Conservation (phyloP, 2,329 filamentous ascomycete genomes). For the Aspergillus melleus region DNA sequence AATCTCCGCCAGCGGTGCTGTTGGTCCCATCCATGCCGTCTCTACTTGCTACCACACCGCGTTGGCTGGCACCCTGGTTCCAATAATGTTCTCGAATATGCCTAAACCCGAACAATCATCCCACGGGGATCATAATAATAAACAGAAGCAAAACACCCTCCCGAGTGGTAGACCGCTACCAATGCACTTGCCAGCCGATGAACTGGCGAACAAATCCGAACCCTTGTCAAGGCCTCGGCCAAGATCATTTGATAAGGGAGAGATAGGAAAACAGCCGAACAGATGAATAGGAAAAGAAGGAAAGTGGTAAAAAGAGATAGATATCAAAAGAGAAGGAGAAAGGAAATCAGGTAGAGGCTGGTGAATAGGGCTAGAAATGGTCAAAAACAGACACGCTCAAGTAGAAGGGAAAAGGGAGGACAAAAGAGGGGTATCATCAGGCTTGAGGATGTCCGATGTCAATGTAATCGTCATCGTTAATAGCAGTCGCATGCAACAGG, state of each 20-base stretch:
- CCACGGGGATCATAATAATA: slow-evolving; percentile 4
- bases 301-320: neutral
- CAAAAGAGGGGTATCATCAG: slow-evolving; percentile 31
- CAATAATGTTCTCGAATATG: slow-evolving; percentile 10
- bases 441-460: slow-evolving; percentile 36
- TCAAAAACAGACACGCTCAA: slow-evolving; percentile 16
- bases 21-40: neutral
- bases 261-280: slow-evolving; percentile 12
- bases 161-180: slow-evolving; percentile 20
- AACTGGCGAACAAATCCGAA: slow-evolving; percentile 17
- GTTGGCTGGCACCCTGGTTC: slow-evolving; percentile 2
- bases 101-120: slow-evolving; percentile 8
- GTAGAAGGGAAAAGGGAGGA: slow-evolving; percentile 15
- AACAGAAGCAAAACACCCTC: slow-evolving; percentile 2
- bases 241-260: slow-evolving; percentile 1
- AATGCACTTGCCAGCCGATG: slow-evolving; percentile 31
- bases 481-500: slow-evolving; percentile 43
- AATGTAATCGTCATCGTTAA: slow-evolving; percentile 45
- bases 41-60: neutral
- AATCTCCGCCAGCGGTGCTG: neutral
- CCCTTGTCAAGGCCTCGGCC: slow-evolving; percentile 23
- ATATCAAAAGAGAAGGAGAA: neutral
- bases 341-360: slow-evolving; percentile 2
- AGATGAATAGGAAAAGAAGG: slow-evolving; percentile 1
- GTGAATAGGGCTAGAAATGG: neutral